phyloP scores from a whole-genome alignment of 2,329 filamentous ascomycete species.

The Fusarium compactum region DNA sequence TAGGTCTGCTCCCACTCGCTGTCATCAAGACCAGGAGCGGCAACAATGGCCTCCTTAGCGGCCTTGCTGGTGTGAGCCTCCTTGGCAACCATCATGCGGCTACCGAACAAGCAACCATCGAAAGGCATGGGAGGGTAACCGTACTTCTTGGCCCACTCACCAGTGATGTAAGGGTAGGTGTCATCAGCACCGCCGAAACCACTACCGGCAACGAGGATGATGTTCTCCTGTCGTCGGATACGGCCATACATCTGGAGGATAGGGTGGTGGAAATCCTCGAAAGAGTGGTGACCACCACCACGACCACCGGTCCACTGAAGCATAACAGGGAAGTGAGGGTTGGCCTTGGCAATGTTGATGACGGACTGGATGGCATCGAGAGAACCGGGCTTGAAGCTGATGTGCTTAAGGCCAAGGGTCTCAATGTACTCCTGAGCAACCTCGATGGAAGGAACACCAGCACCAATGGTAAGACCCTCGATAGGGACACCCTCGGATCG shows the following conservation, averaged over 20 bases:
- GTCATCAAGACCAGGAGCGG: conserved; percentile 85
- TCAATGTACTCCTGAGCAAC: conserved; percentile 94
- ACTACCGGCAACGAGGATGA: conserved; percentile 89
- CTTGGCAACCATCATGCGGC: conserved; percentile 94
- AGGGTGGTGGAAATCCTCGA: conserved; percentile 94
- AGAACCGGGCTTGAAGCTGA: conserved; percentile 93
- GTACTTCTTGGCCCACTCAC: conserved; percentile 86
- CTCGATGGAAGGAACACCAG: conserved; percentile 92
- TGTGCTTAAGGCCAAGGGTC: conserved; percentile 92
- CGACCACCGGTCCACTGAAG: conserved; percentile 96
- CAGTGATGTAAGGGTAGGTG: conserved; percentile 92
- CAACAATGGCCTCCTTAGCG: conserved; percentile 90
- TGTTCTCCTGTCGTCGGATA: conserved; percentile 86
- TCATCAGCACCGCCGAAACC: conserved; percentile 92
- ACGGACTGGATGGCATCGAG: conserved; percentile 88
- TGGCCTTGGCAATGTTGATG: conserved; percentile 94
- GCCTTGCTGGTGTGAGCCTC: conserved; percentile 89
- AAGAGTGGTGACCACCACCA: conserved; percentile 94
- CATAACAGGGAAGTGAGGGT: conserved; percentile 91
- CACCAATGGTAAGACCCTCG: conserved; percentile 91
- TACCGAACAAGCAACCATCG: conserved; percentile 90
- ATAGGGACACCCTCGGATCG: conserved; percentile 89
- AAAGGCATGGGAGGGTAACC: conserved; percentile 95
- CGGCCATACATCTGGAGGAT: conserved; percentile 91
- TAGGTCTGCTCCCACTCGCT: conserved; percentile 92